phyloP scores from a whole-genome alignment of 805 yeast species.

The Dipodascus geniculatus region DNA sequence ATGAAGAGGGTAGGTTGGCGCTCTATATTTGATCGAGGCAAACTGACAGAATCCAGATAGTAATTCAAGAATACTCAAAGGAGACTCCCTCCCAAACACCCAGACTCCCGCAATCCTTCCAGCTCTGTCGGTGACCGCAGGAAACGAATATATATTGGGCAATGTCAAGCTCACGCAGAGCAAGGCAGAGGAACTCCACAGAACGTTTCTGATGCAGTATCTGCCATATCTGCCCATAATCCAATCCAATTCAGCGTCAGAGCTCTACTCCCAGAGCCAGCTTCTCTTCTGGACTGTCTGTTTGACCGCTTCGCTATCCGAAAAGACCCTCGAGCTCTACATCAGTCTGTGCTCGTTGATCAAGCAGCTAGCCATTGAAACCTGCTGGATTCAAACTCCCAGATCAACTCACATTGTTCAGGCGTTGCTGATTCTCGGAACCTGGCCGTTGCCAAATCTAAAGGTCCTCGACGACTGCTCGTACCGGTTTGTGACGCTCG shows the following conservation, averaged over 20 bases:
- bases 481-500: constrained; percentile 77
- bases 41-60: background rate
- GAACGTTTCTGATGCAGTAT: constrained; percentile 50
- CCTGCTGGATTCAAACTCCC: constrained; percentile 89
- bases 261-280: constrained; percentile 72
- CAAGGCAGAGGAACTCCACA: constrained; percentile 65
- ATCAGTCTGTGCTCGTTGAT: constrained; percentile 63
- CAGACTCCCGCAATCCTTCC: background rate
- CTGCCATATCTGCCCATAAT: constrained; percentile 74
- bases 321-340: constrained; percentile 77
- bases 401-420: constrained; percentile 90
- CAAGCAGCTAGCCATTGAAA: constrained; percentile 78
- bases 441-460: constrained; percentile 90
- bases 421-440: constrained; percentile 66
- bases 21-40: background rate
- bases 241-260: constrained; percentile 56
- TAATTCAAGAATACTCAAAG: background rate
- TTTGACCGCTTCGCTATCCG: constrained; percentile 74
- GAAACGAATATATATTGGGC: constrained; percentile 46
- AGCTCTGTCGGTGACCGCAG: background rate
- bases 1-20: constrained; percentile 1
- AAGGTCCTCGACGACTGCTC: constrained; percentile 88
- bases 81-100: background rate
- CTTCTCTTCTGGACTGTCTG: constrained; percentile 84
- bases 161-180: constrained; percentile 54